These are phyloP conservation scores for Pyrrhoderma noxium DNA, from an alignment of 1,284 basidiomycete species.

Conservation along the genomic window DNA sequence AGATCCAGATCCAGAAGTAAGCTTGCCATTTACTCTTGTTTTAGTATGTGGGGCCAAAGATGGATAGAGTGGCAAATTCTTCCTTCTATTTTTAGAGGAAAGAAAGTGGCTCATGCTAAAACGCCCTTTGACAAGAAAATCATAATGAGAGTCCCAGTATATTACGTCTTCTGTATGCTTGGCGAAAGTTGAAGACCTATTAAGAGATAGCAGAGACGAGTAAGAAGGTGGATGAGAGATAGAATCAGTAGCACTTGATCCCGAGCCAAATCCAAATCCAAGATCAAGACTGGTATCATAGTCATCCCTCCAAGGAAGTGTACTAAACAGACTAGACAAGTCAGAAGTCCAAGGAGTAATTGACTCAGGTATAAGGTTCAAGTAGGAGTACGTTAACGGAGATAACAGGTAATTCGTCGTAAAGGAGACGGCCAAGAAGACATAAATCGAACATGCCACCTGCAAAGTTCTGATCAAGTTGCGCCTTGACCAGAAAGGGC, in stretches of 20 bases:
- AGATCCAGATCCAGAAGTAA: too few relatives aligned
- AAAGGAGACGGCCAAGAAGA: conserved; percentile 32
- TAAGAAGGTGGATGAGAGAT: background rate
- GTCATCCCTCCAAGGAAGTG: too few relatives aligned
- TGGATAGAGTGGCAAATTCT: too few relatives aligned
- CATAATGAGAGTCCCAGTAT: conserved; percentile 6
- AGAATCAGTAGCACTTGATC: too few relatives aligned
- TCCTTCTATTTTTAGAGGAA: too few relatives aligned
- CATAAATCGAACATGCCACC: conserved; percentile 26
- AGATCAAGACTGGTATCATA: too few relatives aligned
- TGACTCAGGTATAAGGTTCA: conserved; percentile 23
- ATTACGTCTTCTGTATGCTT: conserved; percentile 11
- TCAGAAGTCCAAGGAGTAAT: background rate
- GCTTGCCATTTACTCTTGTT: too few relatives aligned
- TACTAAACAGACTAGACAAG: too few relatives aligned
- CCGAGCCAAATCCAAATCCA: too few relatives aligned
- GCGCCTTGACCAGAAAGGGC: background rate
- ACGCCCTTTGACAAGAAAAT: too few relatives aligned
- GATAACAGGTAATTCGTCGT: conserved; percentile 27
- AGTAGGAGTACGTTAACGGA: conserved; percentile 19
- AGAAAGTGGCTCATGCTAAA: too few relatives aligned
- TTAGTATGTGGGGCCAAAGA: too few relatives aligned
- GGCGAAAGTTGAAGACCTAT: background rate
- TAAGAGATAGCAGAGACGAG: background rate
- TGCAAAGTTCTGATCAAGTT: background rate